Evolutionary conservation across 2,329 filamentous ascomycete species (phyloP).

Genomic region (Cladosporium halotolerans): DNA sequence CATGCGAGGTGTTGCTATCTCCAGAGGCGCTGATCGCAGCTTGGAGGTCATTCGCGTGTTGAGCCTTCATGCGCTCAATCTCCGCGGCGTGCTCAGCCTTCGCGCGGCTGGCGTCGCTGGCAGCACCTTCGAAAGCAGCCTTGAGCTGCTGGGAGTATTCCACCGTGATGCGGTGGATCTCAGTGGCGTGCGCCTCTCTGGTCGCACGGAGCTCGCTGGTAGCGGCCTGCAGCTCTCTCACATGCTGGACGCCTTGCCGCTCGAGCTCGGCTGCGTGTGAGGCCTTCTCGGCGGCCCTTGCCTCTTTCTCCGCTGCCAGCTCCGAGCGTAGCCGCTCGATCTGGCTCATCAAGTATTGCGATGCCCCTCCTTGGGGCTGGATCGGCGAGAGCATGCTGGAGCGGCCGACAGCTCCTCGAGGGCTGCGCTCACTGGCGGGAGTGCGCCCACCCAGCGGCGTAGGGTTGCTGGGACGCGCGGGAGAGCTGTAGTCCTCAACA

Average conservation of each 20-base stretch:
- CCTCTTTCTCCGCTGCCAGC: conserved; percentile 7
- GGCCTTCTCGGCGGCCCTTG: conserved; percentile 8
- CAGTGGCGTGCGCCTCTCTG: conserved; percentile 5
- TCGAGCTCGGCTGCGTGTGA: conserved; percentile 10
- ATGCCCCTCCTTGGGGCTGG: conserved; percentile 1
- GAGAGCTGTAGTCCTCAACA: conserved; percentile 7
- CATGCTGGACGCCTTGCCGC: conserved; percentile 1
- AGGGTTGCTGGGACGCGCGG: conserved; percentile 6
- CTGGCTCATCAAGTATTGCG: conserved; percentile 7
- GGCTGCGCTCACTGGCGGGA: conserved; percentile 5
- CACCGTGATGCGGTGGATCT: conserved; percentile 2
- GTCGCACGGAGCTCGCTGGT: conserved; percentile 13
- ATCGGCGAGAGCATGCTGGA: background rate
- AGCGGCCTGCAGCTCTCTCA: conserved; percentile 3
- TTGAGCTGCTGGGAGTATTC: conserved; percentile 9
- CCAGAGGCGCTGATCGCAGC: conserved; percentile 3
- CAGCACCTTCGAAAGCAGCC: conserved; percentile 3
- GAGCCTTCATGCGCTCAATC: conserved; percentile 12
- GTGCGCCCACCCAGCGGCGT: background rate
- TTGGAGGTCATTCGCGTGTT: conserved; percentile 14
- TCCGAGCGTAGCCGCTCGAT: conserved; percentile 19
- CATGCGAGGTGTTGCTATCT: conserved; percentile 15
- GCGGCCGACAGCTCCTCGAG: background rate
- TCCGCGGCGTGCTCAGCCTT: conserved; percentile 17
- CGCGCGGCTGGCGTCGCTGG: background rate